These are phyloP conservation scores for Phylloporus rhodoxanthus DNA, from an alignment of 768 basidiomycete genomes.

Conservation along the genomic window DNA sequence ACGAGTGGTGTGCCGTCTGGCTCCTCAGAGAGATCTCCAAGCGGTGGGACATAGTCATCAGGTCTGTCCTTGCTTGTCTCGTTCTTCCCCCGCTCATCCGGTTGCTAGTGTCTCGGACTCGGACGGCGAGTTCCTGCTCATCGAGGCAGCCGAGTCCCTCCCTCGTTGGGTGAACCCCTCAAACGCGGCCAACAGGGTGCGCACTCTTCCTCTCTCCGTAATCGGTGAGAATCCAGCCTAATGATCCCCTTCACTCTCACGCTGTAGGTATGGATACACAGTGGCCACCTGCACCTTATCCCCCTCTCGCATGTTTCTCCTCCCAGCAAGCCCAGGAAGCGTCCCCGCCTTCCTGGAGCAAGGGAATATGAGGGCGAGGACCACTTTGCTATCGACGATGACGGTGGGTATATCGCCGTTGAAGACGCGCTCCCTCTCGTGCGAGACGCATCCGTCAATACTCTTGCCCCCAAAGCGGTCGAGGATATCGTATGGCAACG, in stretches of 20 bases:
- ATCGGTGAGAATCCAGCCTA: conserved; percentile 31
- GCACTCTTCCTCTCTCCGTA: conserved; percentile 32
- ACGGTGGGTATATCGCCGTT: conserved; percentile 48
- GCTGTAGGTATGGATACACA: conserved; percentile 85
- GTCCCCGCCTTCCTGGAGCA: conserved; percentile 39
- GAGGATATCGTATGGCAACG: conserved; percentile 66
- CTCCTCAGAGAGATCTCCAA: conserved; percentile 69
- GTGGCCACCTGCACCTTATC: conserved; percentile 78
- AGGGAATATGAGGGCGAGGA: conserved; percentile 51
- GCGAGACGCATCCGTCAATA: conserved; percentile 47
- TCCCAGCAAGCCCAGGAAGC: conserved; percentile 48
- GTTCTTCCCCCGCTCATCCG: neutral
- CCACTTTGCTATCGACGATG: conserved; percentile 32
- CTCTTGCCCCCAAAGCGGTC: conserved; percentile 53
- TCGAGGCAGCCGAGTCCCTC: conserved; percentile 88
- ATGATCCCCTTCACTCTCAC: conserved; percentile 27
- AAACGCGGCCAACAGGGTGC: conserved; percentile 89
- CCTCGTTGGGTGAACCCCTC: conserved; percentile 89
- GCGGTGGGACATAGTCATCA: conserved; percentile 75
- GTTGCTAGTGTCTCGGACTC: conserved; percentile 58
- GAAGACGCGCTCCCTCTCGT: conserved; percentile 63
- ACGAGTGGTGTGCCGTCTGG: conserved; percentile 96
- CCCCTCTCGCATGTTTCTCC: conserved; percentile 73
- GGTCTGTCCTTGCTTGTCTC: conserved; percentile 42
- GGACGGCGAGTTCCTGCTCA: conserved; percentile 93